These are phyloP conservation scores for Corynespora cassiicola DNA, from an alignment of 2,329 filamentous ascomycete species.

Conservation along the genomic window DNA sequence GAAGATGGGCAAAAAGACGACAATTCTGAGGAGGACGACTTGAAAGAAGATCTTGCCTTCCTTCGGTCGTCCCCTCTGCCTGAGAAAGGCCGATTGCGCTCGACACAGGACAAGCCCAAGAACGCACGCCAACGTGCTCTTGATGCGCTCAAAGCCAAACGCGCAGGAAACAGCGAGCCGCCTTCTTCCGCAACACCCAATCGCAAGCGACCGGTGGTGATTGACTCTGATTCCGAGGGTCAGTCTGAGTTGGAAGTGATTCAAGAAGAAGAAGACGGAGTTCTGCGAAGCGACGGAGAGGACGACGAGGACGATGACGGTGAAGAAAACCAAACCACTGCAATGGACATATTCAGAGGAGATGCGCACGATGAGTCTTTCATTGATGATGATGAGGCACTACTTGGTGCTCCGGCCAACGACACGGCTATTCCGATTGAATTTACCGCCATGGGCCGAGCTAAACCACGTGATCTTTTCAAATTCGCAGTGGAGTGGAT, in stretches of 20 bases:
- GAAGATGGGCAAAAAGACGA: constrained; percentile 24
- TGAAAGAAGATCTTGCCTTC: constrained; percentile 55
- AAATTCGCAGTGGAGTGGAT: constrained; percentile 79
- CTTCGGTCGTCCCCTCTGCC: constrained; percentile 43
- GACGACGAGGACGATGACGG: constrained; percentile 22
- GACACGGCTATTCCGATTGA: constrained; percentile 68
- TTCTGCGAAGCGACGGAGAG: constrained; percentile 30
- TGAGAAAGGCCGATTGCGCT: constrained; percentile 31
- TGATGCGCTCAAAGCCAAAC: constrained; percentile 50
- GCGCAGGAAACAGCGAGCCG: constrained; percentile 39
- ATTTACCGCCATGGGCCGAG: constrained; percentile 71
- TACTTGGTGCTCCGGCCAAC: constrained; percentile 61
- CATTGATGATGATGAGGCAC: constrained; percentile 67
- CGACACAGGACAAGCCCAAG: constrained; percentile 31
- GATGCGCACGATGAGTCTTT: constrained; percentile 69
- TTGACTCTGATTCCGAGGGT: constrained; percentile 27
- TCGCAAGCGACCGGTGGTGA: constrained; percentile 25
- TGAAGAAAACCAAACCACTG: constrained; percentile 28
- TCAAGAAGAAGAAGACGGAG: constrained; percentile 34
- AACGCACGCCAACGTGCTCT: constrained; percentile 50
- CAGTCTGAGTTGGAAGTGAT: constrained; percentile 41
- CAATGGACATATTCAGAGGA: constrained; percentile 56
- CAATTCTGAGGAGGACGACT: constrained; percentile 43
- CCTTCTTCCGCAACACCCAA: constrained; percentile 30
- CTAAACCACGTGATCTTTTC: constrained; percentile 75